Base-by-base conservation (phyloP, 164 flowering plant species). In the Vitis rotundifolia region DNA sequence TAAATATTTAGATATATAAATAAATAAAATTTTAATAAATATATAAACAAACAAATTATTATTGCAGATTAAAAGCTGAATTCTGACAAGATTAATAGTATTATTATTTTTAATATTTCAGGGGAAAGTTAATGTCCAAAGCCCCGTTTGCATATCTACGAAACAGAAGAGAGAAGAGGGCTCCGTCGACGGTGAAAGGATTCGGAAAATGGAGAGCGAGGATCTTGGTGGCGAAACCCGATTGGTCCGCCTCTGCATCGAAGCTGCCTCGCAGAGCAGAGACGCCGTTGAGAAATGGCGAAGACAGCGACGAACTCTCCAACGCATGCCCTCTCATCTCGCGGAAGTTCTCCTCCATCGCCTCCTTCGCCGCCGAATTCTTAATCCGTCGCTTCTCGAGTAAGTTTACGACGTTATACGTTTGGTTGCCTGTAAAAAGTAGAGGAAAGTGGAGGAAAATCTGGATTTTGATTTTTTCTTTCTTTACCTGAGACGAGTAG, bases 311-410 rank as follows among this genome's bases (percentile, higher is more conserved):
- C 79, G 98, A 61, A 79, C 88, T 14, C 89, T 96, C 19, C 90
- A 90, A 64, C 86, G 87, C 18, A 15, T 96, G 83, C 99, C 99
- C 15, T 59, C 87, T 44, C 90, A 79, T 0, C 91, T 96, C 61
- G 92, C 94, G 47, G 83, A 84, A 11, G 80, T 89, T 77, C 91
- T 96, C 57, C 81, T 96, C 69, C 86, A 73, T 63, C 88, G 84
- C 55, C 95, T 96, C 64, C 81, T 83, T 60, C 81, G 37, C 15
- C 93, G 98, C 52, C 87, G 92, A 50, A 92, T 96, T 58, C 80
- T 93, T 64, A 75, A 31, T 62, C 97, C 98, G 65, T 88, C 97
- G n/a, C 70, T 96, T 59, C 98, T 93, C 70, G 97, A 96, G 99
- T 93, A 85, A n/a, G 76, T 65, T 26, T 22, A 7, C 26, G 44